Evolutionary conservation across 805 yeast species (phyloP), one percentile per base, ranked within the genome.

Genomic region (Zygosaccharomyces lentus): DNA sequence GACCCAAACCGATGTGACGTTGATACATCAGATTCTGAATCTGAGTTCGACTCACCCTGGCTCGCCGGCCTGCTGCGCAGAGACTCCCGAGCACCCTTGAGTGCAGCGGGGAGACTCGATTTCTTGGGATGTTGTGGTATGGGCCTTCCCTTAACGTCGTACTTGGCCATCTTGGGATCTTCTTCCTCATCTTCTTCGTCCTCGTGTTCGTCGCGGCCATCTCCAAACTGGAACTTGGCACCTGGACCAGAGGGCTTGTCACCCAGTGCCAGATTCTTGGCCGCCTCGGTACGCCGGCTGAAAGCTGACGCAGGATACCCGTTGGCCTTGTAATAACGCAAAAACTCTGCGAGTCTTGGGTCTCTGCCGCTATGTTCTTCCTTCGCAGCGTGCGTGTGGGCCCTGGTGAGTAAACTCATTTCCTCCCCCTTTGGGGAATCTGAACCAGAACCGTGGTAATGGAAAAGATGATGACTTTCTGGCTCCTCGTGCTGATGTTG

Each of bases 111-210:
- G 12, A 74, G 57, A 27, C 66, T 70, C 2, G 81, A 72, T 39
- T 47, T 56, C 19, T 58, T 59, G 2, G 82, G 82, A 55, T 77
- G 81, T 3, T 76, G 62, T 2, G 82, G 84, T 7, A 78, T 62
- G 6, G 73, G 74, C 51, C 76, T 70, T 0, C 75, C 76, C 27
- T 64, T 65, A 1, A 56, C 64, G 47, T 72, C 76, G 26, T 67
- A 59, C 35, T 57, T 62, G 13, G 26, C 43, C 35, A 41, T 13
- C 13, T 32, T 25, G 36, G 27, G n/a, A 60, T 53, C 21, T 48
- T 53, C 47, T 9, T 37, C 45, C 2, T 27, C 26, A 10, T 35
- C 43, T 2, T 34, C 32, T 5, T 19, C 36, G 9, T 39, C 41
- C 2, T 27, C 26, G 9, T 35, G 42, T 2, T 34, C 32, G 6